Base-by-base conservation (phyloP, 176 grass and related monocot genomes). In the Canna indica region DNA sequence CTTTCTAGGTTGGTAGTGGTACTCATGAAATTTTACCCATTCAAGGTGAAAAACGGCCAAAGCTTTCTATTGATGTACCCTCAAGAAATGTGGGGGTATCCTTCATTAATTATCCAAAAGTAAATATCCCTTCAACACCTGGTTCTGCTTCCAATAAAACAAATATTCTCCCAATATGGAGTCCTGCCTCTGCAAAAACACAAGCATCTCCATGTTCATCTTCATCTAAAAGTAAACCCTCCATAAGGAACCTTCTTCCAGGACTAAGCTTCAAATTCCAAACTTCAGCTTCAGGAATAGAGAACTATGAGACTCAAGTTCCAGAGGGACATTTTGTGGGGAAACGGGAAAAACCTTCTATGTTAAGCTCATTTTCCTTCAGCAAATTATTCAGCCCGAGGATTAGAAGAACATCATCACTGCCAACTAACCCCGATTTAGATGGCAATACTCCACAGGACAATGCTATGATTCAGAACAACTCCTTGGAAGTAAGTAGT, bases 1-100 rank as follows among this genome's bases (percentile, higher is more conserved):
- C 15, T 70, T 70, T 47, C 15, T 24, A 70, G 67, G 38, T 7
- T 30, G n/a, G 26, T 29, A 47, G 41, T 17, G 26, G 29, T 28
- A 16, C 35, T 44, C 33, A 59, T 27, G 71, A 59, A 59, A 17
- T 73, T 39, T 56, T 59, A 1, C 45, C 42, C 28, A 67, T 72
- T 18, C 44, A 48, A 2, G 76, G 36, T 6, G 42, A 61, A 2
- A 82, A 79, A 38, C 78, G 77, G 27, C 72, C 88, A 0, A 83
- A 92, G 22, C 81, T 90, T 70, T 83, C 72, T 0, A 88, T 97
- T 72, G 84, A 92, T 67, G 75, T 97, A 41, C 86, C 82, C 1
- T n/a, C 81, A 16, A n/a, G 52, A 84, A 73, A 22, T 74, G 36
- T 41, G 22, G 36, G 48, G 38, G 36, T 15, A 31, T 73, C 29